Evolutionary conservation across 2,329 filamentous ascomycete genomes (phyloP).

Genomic region (Verticillium longisporum): DNA sequence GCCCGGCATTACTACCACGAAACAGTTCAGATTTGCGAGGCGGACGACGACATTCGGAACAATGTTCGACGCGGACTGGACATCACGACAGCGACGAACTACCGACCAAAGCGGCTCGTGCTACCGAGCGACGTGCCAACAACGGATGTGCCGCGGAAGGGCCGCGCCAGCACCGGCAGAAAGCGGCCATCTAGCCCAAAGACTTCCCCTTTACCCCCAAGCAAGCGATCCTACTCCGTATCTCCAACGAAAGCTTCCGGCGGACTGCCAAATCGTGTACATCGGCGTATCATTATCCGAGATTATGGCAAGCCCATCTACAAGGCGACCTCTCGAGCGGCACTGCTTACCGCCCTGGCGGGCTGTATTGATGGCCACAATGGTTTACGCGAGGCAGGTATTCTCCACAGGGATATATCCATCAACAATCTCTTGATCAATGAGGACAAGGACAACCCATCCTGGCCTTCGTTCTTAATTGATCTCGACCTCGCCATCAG

Average conservation of each 20-base stretch:
- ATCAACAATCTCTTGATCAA: constrained; percentile 40
- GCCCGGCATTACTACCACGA: constrained; percentile 34
- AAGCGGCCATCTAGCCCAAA: constrained; percentile 22
- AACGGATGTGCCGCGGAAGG: constrained; percentile 8
- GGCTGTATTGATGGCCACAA: constrained; percentile 29
- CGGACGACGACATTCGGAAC: constrained; percentile 24
- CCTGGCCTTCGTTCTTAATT: constrained; percentile 32
- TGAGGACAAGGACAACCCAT: too few relatives aligned
- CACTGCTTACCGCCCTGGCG: constrained; percentile 27
- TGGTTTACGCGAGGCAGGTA: constrained; percentile 24
- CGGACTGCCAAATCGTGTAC: constrained; percentile 25
- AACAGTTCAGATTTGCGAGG: constrained; percentile 25
- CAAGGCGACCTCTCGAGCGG: constrained; percentile 26
- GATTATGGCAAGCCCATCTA: constrained; percentile 35
- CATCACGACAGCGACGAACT: constrained; percentile 21
- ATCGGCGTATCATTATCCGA: constrained; percentile 30
- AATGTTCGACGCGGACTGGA: constrained; percentile 24
- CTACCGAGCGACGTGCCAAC: too few relatives aligned
- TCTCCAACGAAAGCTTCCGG: constrained; percentile 18
- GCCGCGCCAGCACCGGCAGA: constrained; percentile 13
- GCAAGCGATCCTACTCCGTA: constrained; percentile 22
- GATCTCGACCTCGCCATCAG: constrained; percentile 32
- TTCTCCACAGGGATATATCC: constrained; percentile 37
- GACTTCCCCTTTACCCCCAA: constrained; percentile 15
- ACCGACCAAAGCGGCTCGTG: constrained; percentile 16